Percentiles rank a stretch among this genome's conserved stretches.
phyloP scores from a whole-genome alignment of 805 yeast genomes.

The Wickerhamiella australiensis region DNA sequence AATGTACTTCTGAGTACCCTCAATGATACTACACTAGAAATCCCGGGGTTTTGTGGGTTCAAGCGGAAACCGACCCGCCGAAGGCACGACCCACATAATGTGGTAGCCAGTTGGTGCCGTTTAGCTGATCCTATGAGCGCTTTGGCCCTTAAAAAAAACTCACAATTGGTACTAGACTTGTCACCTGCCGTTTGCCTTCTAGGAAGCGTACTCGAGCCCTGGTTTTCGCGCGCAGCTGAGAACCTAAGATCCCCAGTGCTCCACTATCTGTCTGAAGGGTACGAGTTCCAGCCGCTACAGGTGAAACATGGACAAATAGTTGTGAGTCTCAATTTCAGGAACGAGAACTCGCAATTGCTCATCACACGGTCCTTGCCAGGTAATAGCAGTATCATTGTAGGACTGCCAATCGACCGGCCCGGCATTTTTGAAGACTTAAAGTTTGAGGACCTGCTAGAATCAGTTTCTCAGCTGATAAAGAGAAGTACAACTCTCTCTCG shows the following conservation, averaged over 20 bases:
- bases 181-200: conserved; percentile 1
- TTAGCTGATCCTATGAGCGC: not conserved
- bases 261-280: not conserved
- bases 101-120: not conserved
- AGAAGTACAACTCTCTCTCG: conserved; percentile 4
- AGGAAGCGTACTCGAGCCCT: not conserved
- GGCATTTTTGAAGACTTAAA: not conserved
- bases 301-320: not conserved
- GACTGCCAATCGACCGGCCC: not conserved
- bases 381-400: not conserved
- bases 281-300: not conserved
- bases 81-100: not conserved
- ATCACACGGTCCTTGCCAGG: not conserved
- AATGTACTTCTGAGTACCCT: not conserved
- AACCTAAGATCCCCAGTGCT: not conserved
- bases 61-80: not conserved
- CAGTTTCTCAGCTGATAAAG: not conserved
- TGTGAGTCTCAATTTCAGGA: not conserved
- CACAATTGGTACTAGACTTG: not conserved
- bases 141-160: not conserved
- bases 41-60: not conserved
- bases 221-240: conserved; percentile 4
- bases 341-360: not conserved
- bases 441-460: not conserved
- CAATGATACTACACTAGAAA: not conserved